Evolutionary conservation across 2,329 filamentous ascomycete species (phyloP).

Genomic region (Davidsoniella virescens): DNA sequence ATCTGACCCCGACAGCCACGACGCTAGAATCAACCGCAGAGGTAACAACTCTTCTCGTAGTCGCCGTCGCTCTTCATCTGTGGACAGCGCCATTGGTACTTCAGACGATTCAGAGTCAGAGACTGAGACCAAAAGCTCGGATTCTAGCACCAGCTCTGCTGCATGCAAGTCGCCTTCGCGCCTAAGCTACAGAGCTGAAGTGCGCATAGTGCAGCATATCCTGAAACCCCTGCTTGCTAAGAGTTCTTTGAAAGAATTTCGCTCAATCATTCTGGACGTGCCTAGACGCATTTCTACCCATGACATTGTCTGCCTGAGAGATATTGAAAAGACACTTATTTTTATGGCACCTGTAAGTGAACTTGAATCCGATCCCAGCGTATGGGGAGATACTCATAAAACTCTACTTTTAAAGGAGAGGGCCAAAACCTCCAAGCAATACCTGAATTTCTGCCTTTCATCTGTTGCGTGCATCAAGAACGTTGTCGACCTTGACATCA

Average conservation of each 20-base stretch:
- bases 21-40: constrained; percentile 27
- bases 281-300: constrained; percentile 66
- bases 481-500: constrained; percentile 52
- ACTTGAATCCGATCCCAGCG: constrained; percentile 34
- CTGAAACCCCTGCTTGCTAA: constrained; percentile 64
- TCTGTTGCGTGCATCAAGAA: constrained; percentile 83
- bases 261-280: constrained; percentile 61
- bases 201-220: constrained; percentile 62
- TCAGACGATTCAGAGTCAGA: constrained; percentile 8
- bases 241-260: constrained; percentile 59
- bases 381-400: constrained; percentile 52
- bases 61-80: constrained; percentile 10
- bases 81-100: constrained; percentile 10
- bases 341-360: constrained; percentile 87
- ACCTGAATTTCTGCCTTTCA: constrained; percentile 77
- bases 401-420: constrained; percentile 61
- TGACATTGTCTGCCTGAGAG: constrained; percentile 78
- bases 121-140: constrained; percentile 4
- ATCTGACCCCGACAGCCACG: constrained; percentile 21
- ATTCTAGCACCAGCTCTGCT: constrained; percentile 1
- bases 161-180: background rate
- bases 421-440: constrained; percentile 52
- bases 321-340: constrained; percentile 85
- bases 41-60: background rate
- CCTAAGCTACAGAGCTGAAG: constrained; percentile 9